Conservation (phyloP, 768 basidiomycete species). For the Pleurotus cornucopiae region DNA sequence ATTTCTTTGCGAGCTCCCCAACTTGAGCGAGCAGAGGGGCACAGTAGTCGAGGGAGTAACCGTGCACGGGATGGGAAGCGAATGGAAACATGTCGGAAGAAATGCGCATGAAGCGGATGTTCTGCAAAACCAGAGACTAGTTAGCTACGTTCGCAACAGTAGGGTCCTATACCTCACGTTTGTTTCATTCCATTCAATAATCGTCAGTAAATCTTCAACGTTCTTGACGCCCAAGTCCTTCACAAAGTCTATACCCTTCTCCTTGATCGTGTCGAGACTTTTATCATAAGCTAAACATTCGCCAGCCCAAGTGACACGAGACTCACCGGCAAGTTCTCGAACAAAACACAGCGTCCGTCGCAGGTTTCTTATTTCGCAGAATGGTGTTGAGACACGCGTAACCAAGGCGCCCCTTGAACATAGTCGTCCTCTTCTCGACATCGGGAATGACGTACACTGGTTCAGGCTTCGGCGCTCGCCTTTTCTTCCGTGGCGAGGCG, state of each 20-base stretch:
- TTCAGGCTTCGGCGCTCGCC: slow-evolving; percentile 31
- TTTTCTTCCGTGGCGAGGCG: slow-evolving; percentile 15
- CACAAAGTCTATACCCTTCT: slow-evolving; percentile 78
- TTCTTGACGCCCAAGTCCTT: slow-evolving; percentile 80
- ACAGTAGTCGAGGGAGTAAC: slow-evolving; percentile 80
- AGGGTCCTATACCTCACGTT: slow-evolving; percentile 42
- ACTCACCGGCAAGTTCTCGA: slow-evolving; percentile 60
- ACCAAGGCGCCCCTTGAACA: slow-evolving; percentile 66
- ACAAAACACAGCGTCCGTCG: slow-evolving; percentile 67
- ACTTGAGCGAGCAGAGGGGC: slow-evolving; percentile 46
- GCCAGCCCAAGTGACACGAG: not conserved
- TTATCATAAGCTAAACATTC: not conserved
- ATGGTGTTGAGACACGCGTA: slow-evolving; percentile 89
- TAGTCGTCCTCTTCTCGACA: slow-evolving; percentile 60
- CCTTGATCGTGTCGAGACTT: slow-evolving; percentile 73
- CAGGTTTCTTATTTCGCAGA: slow-evolving; percentile 66
- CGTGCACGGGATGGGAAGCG: slow-evolving; percentile 75
- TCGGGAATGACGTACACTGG: slow-evolving; percentile 68
- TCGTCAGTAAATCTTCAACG: slow-evolving; percentile 59
- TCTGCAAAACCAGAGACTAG: slow-evolving; percentile 24
- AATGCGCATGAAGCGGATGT: slow-evolving; percentile 83
- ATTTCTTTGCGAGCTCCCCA: slow-evolving; percentile 63
- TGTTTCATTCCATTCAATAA: slow-evolving; percentile 90
- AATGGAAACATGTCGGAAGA: slow-evolving; percentile 95
- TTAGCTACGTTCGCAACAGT: not conserved